Percentiles rank a stretch among this genome's conserved stretches.
Evolutionary conservation across 495 filamentous ascomycete genomes (phyloP).

Genomic region (Daldinia decipiens): DNA sequence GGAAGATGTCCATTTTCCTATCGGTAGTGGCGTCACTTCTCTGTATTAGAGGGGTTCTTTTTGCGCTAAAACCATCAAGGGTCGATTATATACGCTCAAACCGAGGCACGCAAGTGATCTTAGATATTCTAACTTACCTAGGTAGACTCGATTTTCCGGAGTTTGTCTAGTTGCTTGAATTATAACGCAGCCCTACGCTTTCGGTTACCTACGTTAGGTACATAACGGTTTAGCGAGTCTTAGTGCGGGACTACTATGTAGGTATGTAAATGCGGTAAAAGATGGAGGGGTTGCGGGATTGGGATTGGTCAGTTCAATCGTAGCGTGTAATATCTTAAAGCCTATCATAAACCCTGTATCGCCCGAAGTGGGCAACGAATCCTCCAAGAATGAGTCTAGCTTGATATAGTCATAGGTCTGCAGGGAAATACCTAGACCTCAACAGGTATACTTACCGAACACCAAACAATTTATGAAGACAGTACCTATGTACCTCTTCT

Average conservation of each 20-base stretch:
- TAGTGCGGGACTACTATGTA: constrained; percentile 23
- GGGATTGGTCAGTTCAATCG: not conserved
- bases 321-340: constrained; percentile 5
- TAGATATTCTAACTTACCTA: not conserved
- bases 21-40: constrained; percentile 28
- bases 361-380: constrained; percentile 34
- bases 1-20: constrained; percentile 24
- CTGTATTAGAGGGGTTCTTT: not conserved
- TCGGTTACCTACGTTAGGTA: constrained; percentile 44
- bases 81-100: constrained; percentile 9
- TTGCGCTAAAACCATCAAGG: constrained; percentile 25
- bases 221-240: constrained; percentile 22
- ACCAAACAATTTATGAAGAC: not conserved
- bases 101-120: constrained; percentile 27
- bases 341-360: constrained; percentile 30
- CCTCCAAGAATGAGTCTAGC: constrained; percentile 31
- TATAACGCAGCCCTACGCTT: constrained; percentile 43
- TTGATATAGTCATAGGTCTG: constrained; percentile 23
- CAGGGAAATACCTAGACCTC: constrained; percentile 20
- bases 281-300: constrained; percentile 9
- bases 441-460: constrained; percentile 18
- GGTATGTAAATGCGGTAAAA: constrained; percentile 15
- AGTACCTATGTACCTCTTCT: constrained; percentile 15
- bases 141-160: not conserved
- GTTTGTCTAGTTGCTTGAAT: constrained; percentile 26